A percentile compares a stretch with the other conserved stretches of the same genome.
phyloP scores from a whole-genome alignment of 176 grass and related monocot genomes.

The Avena atlantica region DNA sequence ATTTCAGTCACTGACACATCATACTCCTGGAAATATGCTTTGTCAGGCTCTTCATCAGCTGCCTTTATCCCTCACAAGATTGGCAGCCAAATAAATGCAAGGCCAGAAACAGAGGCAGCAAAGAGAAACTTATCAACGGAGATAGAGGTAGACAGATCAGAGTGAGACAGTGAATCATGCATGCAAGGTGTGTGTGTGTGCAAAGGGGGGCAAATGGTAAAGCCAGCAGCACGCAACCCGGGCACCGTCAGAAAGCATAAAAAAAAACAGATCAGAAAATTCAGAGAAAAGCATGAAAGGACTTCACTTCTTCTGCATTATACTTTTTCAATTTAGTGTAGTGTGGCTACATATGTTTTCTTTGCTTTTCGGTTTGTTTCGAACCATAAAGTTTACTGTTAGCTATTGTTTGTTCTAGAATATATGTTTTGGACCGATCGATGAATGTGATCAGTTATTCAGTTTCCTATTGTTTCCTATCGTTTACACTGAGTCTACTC shows the following conservation, averaged over 20 bases:
- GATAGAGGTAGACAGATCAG: constrained; percentile 6
- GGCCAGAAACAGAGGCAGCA: constrained; percentile 41
- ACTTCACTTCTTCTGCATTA: constrained; percentile 12
- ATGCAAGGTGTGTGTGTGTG: constrained; percentile 36
- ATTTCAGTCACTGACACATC: constrained; percentile 50
- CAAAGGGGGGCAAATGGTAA: constrained; percentile 40
- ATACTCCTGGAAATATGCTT: constrained; percentile 54
- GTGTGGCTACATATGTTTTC: neutral
- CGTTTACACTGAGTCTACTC: no score
- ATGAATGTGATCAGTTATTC: no score
- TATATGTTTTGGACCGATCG: neutral
- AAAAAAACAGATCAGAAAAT: constrained; percentile 1
- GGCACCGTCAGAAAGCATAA: constrained; percentile 31
- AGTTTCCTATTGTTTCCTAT: no score
- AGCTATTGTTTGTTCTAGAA: neutral
- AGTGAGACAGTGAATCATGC: constrained; percentile 43
- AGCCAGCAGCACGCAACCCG: constrained; percentile 29
- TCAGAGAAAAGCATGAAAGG: neutral
- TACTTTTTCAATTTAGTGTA: neutral
- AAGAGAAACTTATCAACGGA: constrained; percentile 44
- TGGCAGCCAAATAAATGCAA: constrained; percentile 64
- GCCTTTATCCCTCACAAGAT: constrained; percentile 52
- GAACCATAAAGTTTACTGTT: neutral
- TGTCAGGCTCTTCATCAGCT: constrained; percentile 52
- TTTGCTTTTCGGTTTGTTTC: constrained; percentile 12